Evolutionary conservation across 2,329 filamentous ascomycete species (phyloP), one percentile per base, ranked within the genome.

Genomic region (Paecilomyces dactylethromorphus): DNA sequence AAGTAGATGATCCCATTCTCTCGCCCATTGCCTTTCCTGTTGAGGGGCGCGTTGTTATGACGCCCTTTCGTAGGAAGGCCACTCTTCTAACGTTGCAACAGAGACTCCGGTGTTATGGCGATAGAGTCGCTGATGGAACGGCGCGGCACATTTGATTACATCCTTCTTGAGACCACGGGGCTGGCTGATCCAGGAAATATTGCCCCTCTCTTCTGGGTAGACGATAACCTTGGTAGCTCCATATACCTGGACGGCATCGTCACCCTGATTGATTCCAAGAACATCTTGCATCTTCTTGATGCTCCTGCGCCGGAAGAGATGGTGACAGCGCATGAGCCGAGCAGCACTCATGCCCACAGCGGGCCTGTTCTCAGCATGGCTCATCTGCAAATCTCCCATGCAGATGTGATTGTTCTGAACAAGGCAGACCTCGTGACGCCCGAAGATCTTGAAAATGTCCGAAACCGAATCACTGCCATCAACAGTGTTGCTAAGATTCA

Each of bases 181-280:
- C 82, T 99, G 5, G 94, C 94, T 3, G 93, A 99, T 69, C 94
- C 94, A 0, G 94, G 94, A 1, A 97, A 97, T 68, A 86, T 99
- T 56, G 94, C 94, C 0, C 94, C 94, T 0, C 78, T 97, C 13
- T 99, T 99, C 78, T 99, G 94, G 94, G 88, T 99, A 26, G 94
- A 99, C 67, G 93, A 97, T 64, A 94, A 92, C 0, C 83, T 99
- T 2, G 93, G 92, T 7, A 96, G 92, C 74, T 92, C 89, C 39
- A 97, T 99, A 67, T 99, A 96, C 73, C 84, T 99, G 0, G 94
- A 99, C 70, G 94, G 94, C 1, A 96, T 99, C 58, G 92, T 97
- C 53, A 97, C 94, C 0, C 80, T 99, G 1, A 91, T 99, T 21
- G 94, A 99, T 72, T 93, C 92, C 32, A 95, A 94, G 77, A 97